Evolutionary conservation across 2,329 filamentous ascomycete genomes (phyloP), one percentile per base, ranked within the genome.

Genomic region (Ilyonectria destructans): DNA sequence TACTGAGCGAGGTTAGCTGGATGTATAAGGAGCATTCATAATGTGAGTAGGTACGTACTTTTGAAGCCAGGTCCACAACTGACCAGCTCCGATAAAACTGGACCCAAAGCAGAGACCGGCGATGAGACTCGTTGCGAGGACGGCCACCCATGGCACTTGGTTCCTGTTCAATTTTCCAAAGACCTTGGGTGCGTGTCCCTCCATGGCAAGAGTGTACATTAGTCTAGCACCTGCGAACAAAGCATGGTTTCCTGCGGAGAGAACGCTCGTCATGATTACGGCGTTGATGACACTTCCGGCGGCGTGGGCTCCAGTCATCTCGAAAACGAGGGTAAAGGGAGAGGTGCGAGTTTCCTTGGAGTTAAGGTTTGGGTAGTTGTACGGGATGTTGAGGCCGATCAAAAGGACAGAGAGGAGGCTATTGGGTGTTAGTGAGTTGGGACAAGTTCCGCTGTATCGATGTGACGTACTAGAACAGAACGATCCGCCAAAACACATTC

Each of bases 51-150:
- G 10, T 31, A 15, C 82, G 74, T 79, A 87, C 85, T 91, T 91
- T 75, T 92, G 90, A 19, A 92, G 79, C 90, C 90, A 92, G 1
- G 84, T 86, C 90, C 90, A 92, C 5, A 92, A 79, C 71, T 91
- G 85, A 0, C 90, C 90, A 0, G 90, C 89, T 0, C 89, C 89
- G 60, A 92, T 91, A 69, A 90, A 91, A 73, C 87, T 90, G 0
- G 89, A 89, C 2, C 88, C 90, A 62, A 92, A 92, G 73, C 89
- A 91, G 0, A 91, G 82, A 0, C 87, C 88, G 21, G 85, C 85
- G 65, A 94, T 87, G 0, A 85, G 72, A 1, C 86, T 85, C 0
- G 89, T 90, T 1, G 81, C 82, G 0, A 91, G 81, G 0, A 83
- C 80, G 10, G 81, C 78, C 4, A 81, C 75, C 80, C 81, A 83